Evolutionary conservation across 768 basidiomycete species (phyloP).

Genomic region (Boletus tomentosulus): DNA sequence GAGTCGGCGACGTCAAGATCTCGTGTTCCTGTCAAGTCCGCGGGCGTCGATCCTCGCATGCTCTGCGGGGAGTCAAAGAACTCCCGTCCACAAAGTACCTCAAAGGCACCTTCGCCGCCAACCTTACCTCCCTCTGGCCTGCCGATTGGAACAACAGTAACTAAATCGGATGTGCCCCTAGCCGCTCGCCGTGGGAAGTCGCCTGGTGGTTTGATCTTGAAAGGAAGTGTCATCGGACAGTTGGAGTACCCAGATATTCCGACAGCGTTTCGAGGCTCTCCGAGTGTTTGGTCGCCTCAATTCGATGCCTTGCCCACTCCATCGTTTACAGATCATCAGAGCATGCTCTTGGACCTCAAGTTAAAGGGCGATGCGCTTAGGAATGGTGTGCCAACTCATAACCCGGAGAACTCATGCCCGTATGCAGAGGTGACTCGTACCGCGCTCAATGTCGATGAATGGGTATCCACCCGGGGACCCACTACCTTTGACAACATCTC

Average conservation of each 20-base stretch:
- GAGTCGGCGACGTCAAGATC: background rate
- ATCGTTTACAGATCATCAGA: conserved; percentile 29
- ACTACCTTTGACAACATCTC: conserved; percentile 17
- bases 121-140: background rate
- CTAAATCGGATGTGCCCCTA: conserved; percentile 22
- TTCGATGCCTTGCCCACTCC: conserved; percentile 17
- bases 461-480: conserved; percentile 35
- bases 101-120: background rate
- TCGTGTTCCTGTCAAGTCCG: conserved; percentile 6
- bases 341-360: conserved; percentile 35
- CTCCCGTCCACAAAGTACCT: background rate
- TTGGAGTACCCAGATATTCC: conserved; percentile 40
- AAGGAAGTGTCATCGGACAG: conserved; percentile 11
- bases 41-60: conserved; percentile 3
- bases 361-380: conserved; percentile 30
- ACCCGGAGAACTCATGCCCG: background rate
- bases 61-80: conserved; percentile 6
- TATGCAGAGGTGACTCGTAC: background rate
- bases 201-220: conserved; percentile 27
- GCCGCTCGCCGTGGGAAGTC: conserved; percentile 39
- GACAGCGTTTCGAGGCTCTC: conserved; percentile 39
- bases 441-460: conserved; percentile 31
- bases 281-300: conserved; percentile 29
- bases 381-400: conserved; percentile 11
- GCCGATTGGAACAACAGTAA: background rate